Percentiles rank a stretch among this genome's conserved stretches.
Evolutionary conservation across 345 rosid genomes (phyloP).

Genomic region (Anacardium occidentale): DNA sequence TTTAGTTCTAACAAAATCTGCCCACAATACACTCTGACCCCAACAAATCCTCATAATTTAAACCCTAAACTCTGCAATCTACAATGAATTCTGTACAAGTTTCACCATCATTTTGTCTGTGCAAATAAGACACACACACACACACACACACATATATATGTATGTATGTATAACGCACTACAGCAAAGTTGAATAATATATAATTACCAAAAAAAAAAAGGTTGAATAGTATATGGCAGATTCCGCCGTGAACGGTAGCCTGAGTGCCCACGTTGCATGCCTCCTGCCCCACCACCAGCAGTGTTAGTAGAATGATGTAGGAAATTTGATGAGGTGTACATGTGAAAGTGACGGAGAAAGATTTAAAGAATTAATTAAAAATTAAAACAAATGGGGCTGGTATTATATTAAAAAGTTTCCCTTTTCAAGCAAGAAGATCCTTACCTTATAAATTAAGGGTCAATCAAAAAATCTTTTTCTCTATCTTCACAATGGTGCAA

Average conservation of each 20-base stretch:
- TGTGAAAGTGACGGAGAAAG: background rate
- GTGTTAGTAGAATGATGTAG: background rate
- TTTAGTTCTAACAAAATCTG: no score
- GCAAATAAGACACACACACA: no score
- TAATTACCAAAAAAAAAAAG: no score
- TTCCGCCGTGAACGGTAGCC: conserved; percentile 9
- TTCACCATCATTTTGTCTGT: background rate
- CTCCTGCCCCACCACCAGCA: background rate
- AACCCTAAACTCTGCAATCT: background rate
- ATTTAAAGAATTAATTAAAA: no score
- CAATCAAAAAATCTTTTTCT: no score
- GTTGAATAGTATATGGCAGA: conserved; percentile 9
- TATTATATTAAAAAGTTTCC: no score
- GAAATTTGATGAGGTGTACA: background rate
- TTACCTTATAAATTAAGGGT: no score
- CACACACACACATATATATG: no score
- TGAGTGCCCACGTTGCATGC: background rate
- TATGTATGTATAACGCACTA: no score
- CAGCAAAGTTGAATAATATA: background rate
- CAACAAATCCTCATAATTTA: background rate
- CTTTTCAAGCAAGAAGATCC: no score
- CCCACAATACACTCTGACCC: background rate
- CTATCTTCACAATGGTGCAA: no score
- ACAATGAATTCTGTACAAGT: background rate
- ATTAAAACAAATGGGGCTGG: no score